Base-by-base conservation (phyloP, 768 basidiomycete species). In the Mycena floridula region DNA sequence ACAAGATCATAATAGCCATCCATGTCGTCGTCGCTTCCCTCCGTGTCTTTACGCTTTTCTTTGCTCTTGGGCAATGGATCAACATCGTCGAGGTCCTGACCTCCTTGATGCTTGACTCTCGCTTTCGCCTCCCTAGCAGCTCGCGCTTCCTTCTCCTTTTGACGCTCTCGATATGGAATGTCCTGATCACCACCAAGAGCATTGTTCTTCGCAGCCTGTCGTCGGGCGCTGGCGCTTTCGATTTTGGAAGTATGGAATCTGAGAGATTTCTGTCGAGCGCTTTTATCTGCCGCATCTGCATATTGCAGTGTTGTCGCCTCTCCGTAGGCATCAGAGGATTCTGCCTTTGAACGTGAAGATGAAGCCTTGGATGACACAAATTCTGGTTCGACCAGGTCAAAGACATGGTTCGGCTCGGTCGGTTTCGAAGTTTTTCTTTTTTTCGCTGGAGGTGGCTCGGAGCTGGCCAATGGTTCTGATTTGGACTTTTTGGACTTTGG, bases 171-270 rank as follows among this genome's bases (percentile, higher is more conserved):
- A 56, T 94, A 90, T 15, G 96, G 96, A 38, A 98, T 72, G 57
- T 99, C 96, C 55, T 97, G 95, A 59, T 99, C 96, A 15, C 96
- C 96, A 24, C 89, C 86, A 42, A 81, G 60, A 4, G 85, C 80
- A 21, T 74, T 76, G 49, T 67, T 73, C 46, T 89, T 72, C 5
- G 90, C 91, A 23, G 78, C 79, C 45, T 81, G 77, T 43, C 94
- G 76, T 48, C 87, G 73, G 9, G 84, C 80, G 43, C 81, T 77
- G 5, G 89, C 78, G 46, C 82, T 82, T 58, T 89, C 89, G 55
- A 99, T 94, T 59, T 85, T 88, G 43, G 89, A 78, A 4, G 91
- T 92, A 64, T 98, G 89, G 80, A 98, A 99, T 26, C 87, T 83
- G 25, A 98, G 75, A 6, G 88, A 79, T 52, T 85, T 86, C 53